Evolutionary conservation across 768 basidiomycete species (phyloP).

Genomic region (Phaeolepiota aurea): DNA sequence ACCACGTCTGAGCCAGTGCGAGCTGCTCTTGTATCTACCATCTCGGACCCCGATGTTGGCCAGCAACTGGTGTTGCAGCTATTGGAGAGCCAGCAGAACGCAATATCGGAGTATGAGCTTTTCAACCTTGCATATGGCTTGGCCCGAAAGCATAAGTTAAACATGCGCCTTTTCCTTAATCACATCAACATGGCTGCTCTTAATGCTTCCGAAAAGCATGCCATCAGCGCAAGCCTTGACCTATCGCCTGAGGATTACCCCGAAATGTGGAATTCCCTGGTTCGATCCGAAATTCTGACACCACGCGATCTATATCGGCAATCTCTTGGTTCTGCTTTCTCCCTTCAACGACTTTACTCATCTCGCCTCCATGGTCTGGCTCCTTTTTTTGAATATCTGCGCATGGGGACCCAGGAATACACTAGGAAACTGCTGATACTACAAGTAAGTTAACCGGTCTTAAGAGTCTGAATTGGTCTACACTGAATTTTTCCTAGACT

Average conservation of each 20-base stretch:
- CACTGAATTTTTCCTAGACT: slow-evolving; percentile 25
- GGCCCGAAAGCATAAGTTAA: slow-evolving; percentile 33
- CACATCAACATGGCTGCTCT: slow-evolving; percentile 54
- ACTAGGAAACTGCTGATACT: slow-evolving; percentile 50
- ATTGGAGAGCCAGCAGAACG: slow-evolving; percentile 40
- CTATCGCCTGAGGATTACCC: slow-evolving; percentile 32
- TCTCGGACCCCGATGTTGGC: slow-evolving; percentile 29
- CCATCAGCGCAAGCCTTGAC: slow-evolving; percentile 31
- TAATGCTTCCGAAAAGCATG: slow-evolving; percentile 43
- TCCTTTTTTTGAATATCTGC: slow-evolving; percentile 57
- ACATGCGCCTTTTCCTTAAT: slow-evolving; percentile 34
- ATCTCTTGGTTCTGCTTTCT: slow-evolving; percentile 41
- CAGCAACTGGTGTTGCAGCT: slow-evolving; percentile 33
- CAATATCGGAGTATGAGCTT: slow-evolving; percentile 54
- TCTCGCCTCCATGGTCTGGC: slow-evolving; percentile 41
- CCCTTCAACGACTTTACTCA: slow-evolving; percentile 53
- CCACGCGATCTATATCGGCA: slow-evolving; percentile 41
- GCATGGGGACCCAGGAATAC: slow-evolving; percentile 46
- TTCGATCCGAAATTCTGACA: slow-evolving; percentile 52
- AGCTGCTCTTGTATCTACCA: slow-evolving; percentile 13
- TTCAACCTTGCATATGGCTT: slow-evolving; percentile 42
- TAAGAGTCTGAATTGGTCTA: not conserved
- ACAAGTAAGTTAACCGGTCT: slow-evolving; percentile 27
- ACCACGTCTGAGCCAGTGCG: slow-evolving; percentile 15
- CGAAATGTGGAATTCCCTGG: slow-evolving; percentile 55